phyloP scores from a whole-genome alignment of 106 monocot genomes.

The Acorus gramineus region DNA sequence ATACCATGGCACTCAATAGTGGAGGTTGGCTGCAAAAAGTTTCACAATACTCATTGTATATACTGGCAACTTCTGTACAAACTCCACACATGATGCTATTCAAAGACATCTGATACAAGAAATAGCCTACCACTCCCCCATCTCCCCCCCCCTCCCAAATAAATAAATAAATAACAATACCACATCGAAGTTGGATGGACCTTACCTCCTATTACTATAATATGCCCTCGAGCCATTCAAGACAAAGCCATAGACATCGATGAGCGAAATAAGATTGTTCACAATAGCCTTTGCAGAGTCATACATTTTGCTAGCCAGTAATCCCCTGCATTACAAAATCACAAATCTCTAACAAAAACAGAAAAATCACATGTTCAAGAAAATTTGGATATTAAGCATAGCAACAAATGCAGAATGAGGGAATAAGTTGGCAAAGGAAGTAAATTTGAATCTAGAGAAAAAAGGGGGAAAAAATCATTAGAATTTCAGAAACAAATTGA shows the following conservation, averaged over 20 bases:
- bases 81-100: background rate
- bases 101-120: too few species aligned
- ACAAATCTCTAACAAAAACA: background rate
- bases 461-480: too few species aligned
- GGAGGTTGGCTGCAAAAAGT: conserved; percentile 4
- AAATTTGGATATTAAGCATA: too few species aligned
- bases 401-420: too few species aligned
- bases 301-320: background rate
- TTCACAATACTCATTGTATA: background rate
- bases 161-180: background rate
- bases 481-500: too few species aligned
- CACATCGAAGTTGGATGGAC: background rate
- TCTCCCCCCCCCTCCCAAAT: too few species aligned
- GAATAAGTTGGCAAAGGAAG: too few species aligned
- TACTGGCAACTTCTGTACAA: background rate
- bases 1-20: background rate
- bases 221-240: background rate
- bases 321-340: conserved; percentile 12
- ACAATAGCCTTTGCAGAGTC: background rate
- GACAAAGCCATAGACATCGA: background rate
- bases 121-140: too few species aligned
- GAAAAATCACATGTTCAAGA: too few species aligned
- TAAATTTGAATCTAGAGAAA: too few species aligned
- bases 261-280: background rate
- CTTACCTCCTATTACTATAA: conserved; percentile 61